Conservation (phyloP, 768 basidiomycete species). For the Hypholoma fasciculare region DNA sequence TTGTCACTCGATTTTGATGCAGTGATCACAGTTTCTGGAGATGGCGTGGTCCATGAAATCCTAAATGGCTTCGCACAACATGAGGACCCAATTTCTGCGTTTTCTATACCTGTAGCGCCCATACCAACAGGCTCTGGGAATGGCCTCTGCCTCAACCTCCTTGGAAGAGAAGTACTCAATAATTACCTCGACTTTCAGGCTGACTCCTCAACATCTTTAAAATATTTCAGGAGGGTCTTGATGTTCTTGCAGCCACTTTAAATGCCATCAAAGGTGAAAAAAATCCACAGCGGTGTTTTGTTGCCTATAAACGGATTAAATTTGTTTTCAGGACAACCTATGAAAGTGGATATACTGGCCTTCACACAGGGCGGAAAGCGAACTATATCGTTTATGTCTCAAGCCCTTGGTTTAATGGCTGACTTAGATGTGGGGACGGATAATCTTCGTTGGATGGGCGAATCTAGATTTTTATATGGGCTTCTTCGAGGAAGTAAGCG, state of each 20-base stretch:
- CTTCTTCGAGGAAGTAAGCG: constrained; percentile 65
- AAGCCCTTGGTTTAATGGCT: constrained; percentile 82
- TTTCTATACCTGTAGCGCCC: constrained; percentile 70
- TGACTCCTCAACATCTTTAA: background rate
- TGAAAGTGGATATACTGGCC: constrained; percentile 78
- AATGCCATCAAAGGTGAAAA: constrained; percentile 76
- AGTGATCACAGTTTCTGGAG: constrained; percentile 76
- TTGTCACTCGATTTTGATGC: constrained; percentile 62
- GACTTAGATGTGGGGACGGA: constrained; percentile 86
- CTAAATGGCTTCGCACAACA: constrained; percentile 81
- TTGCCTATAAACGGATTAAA: background rate
- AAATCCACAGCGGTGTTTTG: background rate
- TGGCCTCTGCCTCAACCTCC: constrained; percentile 68
- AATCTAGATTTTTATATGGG: constrained; percentile 73
- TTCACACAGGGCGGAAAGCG: constrained; percentile 66
- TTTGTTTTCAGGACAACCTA: constrained; percentile 54
- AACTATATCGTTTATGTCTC: constrained; percentile 79
- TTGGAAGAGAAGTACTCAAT: constrained; percentile 57
- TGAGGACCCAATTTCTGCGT: constrained; percentile 55
- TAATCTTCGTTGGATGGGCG: constrained; percentile 85
- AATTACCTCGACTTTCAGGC: background rate
- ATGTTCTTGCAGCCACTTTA: constrained; percentile 70
- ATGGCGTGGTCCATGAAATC: constrained; percentile 82
- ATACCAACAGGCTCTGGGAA: constrained; percentile 87
- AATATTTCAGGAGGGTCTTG: constrained; percentile 57